Base-by-base conservation (phyloP, 805 yeast genomes). In the Candida quercuum region DNA sequence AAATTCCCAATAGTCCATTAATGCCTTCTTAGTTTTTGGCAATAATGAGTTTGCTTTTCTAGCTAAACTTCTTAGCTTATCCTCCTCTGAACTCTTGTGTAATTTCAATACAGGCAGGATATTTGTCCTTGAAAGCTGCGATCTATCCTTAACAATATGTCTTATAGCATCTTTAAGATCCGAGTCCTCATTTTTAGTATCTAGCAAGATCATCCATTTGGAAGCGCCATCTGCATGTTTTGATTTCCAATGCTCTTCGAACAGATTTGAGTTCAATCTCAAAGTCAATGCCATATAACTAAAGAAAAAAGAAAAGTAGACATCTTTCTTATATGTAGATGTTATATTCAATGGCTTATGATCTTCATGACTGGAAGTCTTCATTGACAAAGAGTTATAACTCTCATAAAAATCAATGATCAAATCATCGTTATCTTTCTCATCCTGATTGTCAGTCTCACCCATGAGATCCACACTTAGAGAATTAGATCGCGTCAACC, bases 301-400 rank as follows among this genome's bases (percentile, higher is more conserved):
- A 4, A 13, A 22, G 17, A 25, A 30, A 13, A 36, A 28, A 3
- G 31, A 14, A 16, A 30, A 18, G 15, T 36, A 36, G 12, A 25
- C 34, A n/a, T 36, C 38, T 16, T 14, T 24, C 15, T 19, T 30
- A 12, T 17, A 16, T 4, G 32, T 9, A 3, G 38, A 15, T 12
- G 32, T 22, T 12, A 20, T 33, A 11, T 15, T 19, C 22, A 36
- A 25, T 11, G 38, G 38, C 21, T 36, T 29, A 7, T 25, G 24
- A 9, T 30, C 38, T 16, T 36, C 38, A 19, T 16, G 21, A 25
- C 38, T 30, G 15, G 38, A 36, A 6, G 21, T n/a, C 12, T 36
- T 36, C 9, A 36, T 18, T 6, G 23, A 9, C 9, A 36, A 15
- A 12, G 38, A 14, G 22, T 36, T 32, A 16, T 36, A 36, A 12